Percentiles rank a stretch among this genome's conserved stretches.
phyloP scores from a whole-genome alignment of 371 early-diverging fungal genomes.

The Mortierella sp. region DNA sequence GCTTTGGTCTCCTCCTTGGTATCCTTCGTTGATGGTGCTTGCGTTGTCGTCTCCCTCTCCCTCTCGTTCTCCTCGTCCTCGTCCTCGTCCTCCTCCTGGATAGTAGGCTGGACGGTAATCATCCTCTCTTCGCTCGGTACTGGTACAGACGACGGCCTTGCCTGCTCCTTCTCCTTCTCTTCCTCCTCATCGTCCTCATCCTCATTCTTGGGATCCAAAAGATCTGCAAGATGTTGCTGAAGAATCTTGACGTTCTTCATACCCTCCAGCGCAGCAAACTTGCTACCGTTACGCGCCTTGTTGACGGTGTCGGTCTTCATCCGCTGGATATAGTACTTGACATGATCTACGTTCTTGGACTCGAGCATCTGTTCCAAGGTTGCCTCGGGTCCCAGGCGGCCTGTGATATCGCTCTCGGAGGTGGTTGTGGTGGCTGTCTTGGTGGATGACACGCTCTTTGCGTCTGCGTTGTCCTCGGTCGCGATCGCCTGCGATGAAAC shows the following conservation, averaged over 20 bases:
- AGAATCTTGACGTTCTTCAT: constrained; percentile 58
- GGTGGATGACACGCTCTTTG: constrained; percentile 30
- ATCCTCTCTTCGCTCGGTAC: background rate
- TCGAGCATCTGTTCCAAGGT: constrained; percentile 38
- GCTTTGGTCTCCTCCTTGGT: constrained; percentile 8
- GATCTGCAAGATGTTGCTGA: constrained; percentile 35
- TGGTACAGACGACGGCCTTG: background rate
- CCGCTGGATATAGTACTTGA: constrained; percentile 52
- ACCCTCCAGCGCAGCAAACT: constrained; percentile 54
- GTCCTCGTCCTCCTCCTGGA: constrained; percentile 5
- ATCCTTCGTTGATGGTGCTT: background rate
- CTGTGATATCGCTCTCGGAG: constrained; percentile 16
- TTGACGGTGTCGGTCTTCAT: constrained; percentile 55
- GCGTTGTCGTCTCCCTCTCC: constrained; percentile 2
- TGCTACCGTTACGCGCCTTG: constrained; percentile 53
- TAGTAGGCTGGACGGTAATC: constrained; percentile 7
- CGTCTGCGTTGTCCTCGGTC: constrained; percentile 31
- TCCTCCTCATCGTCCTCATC: constrained; percentile 11
- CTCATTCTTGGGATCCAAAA: constrained; percentile 5
- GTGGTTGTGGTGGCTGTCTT: background rate
- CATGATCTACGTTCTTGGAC: constrained; percentile 33
- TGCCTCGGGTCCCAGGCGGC: constrained; percentile 41
- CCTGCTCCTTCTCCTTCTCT: constrained; percentile 11
- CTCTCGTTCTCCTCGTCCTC: constrained; percentile 6
- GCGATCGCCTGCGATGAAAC: constrained; percentile 34